Evolutionary conservation across 805 yeast species (phyloP).

Genomic region (Kodamaea kakaduensis): DNA sequence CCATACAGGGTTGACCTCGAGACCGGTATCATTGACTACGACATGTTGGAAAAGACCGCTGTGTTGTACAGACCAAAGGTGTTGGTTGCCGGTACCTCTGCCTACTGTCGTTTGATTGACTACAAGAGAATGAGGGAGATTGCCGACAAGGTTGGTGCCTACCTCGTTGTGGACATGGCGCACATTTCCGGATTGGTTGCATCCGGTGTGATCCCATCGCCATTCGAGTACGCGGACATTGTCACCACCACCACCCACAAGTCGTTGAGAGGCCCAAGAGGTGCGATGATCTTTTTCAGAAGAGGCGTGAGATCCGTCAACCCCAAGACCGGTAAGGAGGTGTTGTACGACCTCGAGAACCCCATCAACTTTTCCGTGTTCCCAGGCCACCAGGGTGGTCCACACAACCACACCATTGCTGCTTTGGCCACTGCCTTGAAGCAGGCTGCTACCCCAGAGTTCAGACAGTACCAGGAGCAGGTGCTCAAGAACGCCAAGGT

Average conservation of each 20-base stretch:
- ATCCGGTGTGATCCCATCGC: conserved; percentile 90
- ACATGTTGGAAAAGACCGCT: conserved; percentile 77
- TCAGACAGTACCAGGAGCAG: conserved; percentile 75
- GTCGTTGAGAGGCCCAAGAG: conserved; percentile 98
- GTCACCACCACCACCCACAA: conserved; percentile 98
- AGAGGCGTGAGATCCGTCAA: conserved; percentile 81
- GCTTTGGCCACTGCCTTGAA: conserved; percentile 94
- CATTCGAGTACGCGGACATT: conserved; percentile 89
- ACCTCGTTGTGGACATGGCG: conserved; percentile 92
- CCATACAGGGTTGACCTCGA: conserved; percentile 85
- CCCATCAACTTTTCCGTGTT: conserved; percentile 94
- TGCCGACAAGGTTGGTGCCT: conserved; percentile 91
- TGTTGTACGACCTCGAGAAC: conserved; percentile 81
- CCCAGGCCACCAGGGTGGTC: conserved; percentile 99
- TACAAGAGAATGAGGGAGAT: conserved; percentile 86
- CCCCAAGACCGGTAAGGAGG: conserved; percentile 80
- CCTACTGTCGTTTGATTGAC: conserved; percentile 87
- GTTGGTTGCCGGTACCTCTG: conserved; percentile 95
- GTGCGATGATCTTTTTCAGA: conserved; percentile 96
- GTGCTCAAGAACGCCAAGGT: conserved; percentile 79
- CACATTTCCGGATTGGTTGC: conserved; percentile 95
- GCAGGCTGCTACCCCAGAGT: conserved; percentile 88
- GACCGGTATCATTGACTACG: conserved; percentile 92
- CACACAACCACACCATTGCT: conserved; percentile 96
- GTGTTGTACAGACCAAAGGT: conserved; percentile 89